Conservation (phyloP, 2,329 filamentous ascomycete species). For the Nemania diffusa region DNA sequence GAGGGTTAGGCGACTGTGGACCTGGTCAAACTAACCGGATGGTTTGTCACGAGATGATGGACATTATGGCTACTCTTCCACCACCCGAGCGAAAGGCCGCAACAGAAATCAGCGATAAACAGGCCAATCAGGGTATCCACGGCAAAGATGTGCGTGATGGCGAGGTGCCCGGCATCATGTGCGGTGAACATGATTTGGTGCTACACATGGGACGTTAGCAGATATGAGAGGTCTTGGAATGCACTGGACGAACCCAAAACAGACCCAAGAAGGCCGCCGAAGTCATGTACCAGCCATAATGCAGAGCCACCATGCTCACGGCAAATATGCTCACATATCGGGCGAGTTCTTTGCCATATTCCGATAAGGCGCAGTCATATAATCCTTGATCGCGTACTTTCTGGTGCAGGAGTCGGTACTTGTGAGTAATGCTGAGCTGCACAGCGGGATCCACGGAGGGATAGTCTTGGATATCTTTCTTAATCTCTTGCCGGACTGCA, state of each 20-base stretch:
- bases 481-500: slow-evolving; percentile 51
- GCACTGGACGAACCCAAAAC: slow-evolving; percentile 63
- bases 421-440: slow-evolving; percentile 64
- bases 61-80: slow-evolving; percentile 77
- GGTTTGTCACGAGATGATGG: slow-evolving; percentile 74
- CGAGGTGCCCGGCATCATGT: slow-evolving; percentile 72
- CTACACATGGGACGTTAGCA: slow-evolving; percentile 47
- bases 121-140: slow-evolving; percentile 69
- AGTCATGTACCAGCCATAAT: slow-evolving; percentile 64
- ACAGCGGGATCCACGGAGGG: slow-evolving; percentile 65
- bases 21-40: slow-evolving; percentile 54
- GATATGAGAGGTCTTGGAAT: slow-evolving; percentile 32
- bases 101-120: slow-evolving; percentile 73
- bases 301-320: slow-evolving; percentile 58
- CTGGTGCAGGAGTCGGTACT: slow-evolving; percentile 67
- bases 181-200: slow-evolving; percentile 76
- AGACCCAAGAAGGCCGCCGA: slow-evolving; percentile 69
- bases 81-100: slow-evolving; percentile 73
- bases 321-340: slow-evolving; percentile 65
- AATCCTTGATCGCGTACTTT: slow-evolving; percentile 64
- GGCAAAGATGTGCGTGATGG: slow-evolving; percentile 69
- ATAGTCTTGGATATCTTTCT: slow-evolving; percentile 53
- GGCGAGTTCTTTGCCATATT: slow-evolving; percentile 67
- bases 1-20: not conserved
- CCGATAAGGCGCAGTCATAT: slow-evolving; percentile 67